Evolutionary conservation across 768 basidiomycete species (phyloP), one percentile per base, ranked within the genome.

Genomic region (Suillus hirtellus): DNA sequence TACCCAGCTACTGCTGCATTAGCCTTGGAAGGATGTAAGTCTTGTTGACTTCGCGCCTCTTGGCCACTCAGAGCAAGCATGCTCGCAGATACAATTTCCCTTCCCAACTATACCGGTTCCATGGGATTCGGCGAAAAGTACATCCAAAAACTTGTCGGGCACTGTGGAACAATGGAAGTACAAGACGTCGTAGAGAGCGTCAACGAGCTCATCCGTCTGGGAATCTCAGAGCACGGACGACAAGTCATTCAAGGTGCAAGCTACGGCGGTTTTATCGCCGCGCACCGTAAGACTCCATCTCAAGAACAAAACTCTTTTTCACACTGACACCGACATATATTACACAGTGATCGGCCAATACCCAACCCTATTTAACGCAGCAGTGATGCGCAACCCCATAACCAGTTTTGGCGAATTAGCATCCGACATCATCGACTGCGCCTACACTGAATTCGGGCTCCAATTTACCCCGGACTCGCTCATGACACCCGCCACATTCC

Each of bases 341-440:
- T n/a, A 11, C 72, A 31, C 46, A 89, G 88, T 92, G 15, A 84
- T 89, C 19, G 86, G 86, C 1, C 84, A 84, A 63, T 82, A 80
- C 67, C 89, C 89, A 0, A 79, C 82, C 19, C 72, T 84, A 43
- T 91, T 88, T 70, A 82, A 80, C 12, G 89, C 87, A 0, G 85
- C 85, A 0, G 82, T 84, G 31, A 69, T 90, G 55, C 83, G 87
- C 47, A 92, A 92, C 68, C 89, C 90, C 0, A 90, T 91, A 61
- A 86, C 86, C 44, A 85, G 86, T 4, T 78, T 77, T 0, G 86
- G 86, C 12, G 85, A 87, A 54, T 73, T 86, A 35, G 76, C 75
- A 0, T 83, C 83, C 1, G 90, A 92, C 65, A 90, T 92, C 50
- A 82, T 86, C 9, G 89, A 91, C 68, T 92, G 89, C 89, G 68